Conservation (phyloP, 2,329 filamentous ascomycete species). For the Celoporthe dispersa region DNA sequence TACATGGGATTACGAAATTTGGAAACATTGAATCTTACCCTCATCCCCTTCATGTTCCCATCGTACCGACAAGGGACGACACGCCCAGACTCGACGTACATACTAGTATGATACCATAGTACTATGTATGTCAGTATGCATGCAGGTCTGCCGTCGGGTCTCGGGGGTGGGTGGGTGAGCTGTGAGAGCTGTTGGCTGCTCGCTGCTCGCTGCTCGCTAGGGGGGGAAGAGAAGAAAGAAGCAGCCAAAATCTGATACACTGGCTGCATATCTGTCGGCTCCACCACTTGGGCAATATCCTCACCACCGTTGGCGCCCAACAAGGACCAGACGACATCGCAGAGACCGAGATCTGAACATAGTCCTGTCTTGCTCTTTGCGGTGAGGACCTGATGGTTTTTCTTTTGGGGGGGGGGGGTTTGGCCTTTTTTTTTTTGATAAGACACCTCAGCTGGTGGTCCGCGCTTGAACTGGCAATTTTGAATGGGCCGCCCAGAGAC, state of each 20-base stretch:
- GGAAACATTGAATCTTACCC: neutral
- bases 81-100: neutral
- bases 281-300: conserved; percentile 7
- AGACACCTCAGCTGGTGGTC: neutral
- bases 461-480: conserved; percentile 3
- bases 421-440: neutral
- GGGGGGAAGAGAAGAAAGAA: neutral
- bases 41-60: neutral
- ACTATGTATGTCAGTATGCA: neutral
- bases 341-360: neutral
- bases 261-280: conserved; percentile 16
- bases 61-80: neutral
- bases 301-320: conserved; percentile 6
- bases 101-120: neutral
- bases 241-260: conserved; percentile 18
- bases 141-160: conserved; percentile 4
- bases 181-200: neutral
- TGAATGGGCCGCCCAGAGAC: neutral
- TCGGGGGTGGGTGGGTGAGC: neutral
- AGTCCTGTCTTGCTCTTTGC: neutral
- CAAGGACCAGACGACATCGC: neutral
- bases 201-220: neutral
- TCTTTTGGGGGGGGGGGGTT: too few species aligned
- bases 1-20: neutral
- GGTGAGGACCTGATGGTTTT: neutral